Percentiles rank a stretch among this genome's conserved stretches.
Conservation (phyloP, 2,329 filamentous ascomycete genomes). For the Hypoxylon sp. region DNA sequence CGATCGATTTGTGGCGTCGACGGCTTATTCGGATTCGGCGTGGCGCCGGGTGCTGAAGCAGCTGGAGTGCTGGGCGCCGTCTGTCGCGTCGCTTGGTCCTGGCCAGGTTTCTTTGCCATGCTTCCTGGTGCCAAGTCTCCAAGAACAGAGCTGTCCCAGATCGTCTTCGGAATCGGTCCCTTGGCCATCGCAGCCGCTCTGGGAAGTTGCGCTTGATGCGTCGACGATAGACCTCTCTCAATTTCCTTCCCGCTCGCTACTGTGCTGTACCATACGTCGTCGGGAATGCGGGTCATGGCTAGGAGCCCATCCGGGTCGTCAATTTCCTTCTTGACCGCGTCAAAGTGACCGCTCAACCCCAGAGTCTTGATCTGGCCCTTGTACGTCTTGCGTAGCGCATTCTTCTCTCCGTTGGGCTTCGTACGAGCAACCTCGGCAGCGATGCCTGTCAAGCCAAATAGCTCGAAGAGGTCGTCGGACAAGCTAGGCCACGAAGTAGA, state of each 20-base stretch:
- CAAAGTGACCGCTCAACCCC: slow-evolving; percentile 68
- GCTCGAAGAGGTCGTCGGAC: slow-evolving; percentile 66
- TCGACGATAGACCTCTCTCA: slow-evolving; percentile 58
- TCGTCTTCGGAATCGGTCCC: slow-evolving; percentile 61
- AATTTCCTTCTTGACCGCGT: slow-evolving; percentile 63
- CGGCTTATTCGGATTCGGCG: slow-evolving; percentile 42
- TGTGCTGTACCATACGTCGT: slow-evolving; percentile 65
- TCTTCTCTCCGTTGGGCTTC: slow-evolving; percentile 72
- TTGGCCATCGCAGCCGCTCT: slow-evolving; percentile 65
- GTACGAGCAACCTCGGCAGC: slow-evolving; percentile 69
- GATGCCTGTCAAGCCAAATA: slow-evolving; percentile 63
- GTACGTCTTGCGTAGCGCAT: slow-evolving; percentile 71
- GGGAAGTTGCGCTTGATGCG: slow-evolving; percentile 53
- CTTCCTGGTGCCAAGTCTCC: slow-evolving; percentile 60
- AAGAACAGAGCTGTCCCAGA: slow-evolving; percentile 66
- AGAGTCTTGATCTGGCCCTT: slow-evolving; percentile 73
- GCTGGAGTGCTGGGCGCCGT: slow-evolving; percentile 63
- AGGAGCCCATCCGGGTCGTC: slow-evolving; percentile 61
- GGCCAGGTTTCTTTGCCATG: slow-evolving; percentile 50
- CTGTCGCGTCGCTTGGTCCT: slow-evolving; percentile 53
- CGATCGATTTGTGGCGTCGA: slow-evolving; percentile 58
- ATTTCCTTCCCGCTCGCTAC: slow-evolving; percentile 64
- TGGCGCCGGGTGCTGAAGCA: slow-evolving; percentile 45
- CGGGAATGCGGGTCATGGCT: slow-evolving; percentile 58
- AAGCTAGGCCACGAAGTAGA: slow-evolving; percentile 56